phyloP scores from a whole-genome alignment of 2,329 filamentous ascomycete genomes.

The Clarireedia hainanense region DNA sequence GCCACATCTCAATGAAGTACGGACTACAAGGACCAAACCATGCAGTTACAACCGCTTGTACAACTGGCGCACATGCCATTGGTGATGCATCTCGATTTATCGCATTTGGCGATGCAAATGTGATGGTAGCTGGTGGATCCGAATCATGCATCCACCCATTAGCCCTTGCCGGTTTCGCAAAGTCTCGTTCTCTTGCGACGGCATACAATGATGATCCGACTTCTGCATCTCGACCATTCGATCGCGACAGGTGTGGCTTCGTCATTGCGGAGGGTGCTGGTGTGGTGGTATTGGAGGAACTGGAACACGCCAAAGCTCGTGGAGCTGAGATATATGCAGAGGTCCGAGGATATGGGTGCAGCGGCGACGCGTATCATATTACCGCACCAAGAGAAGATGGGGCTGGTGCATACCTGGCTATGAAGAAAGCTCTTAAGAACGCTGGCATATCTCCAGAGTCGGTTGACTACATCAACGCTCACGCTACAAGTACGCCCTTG shows the following conservation, averaged over 20 bases:
- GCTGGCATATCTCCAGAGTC: slow-evolving; percentile 59
- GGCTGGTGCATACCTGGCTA: slow-evolving; percentile 71
- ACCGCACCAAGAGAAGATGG: slow-evolving; percentile 83
- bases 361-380: slow-evolving; percentile 87
- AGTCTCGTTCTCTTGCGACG: slow-evolving; percentile 78
- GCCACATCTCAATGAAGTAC: slow-evolving; percentile 88
- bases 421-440: slow-evolving; percentile 73
- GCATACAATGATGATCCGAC: slow-evolving; percentile 66
- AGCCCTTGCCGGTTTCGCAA: slow-evolving; percentile 83
- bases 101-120: slow-evolving; percentile 79
- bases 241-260: slow-evolving; percentile 71
- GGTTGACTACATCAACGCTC: slow-evolving; percentile 91
- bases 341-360: slow-evolving; percentile 80
- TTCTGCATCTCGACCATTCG: slow-evolving; percentile 78
- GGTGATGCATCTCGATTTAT: slow-evolving; percentile 93
- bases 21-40: slow-evolving; percentile 89
- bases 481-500: slow-evolving; percentile 80
- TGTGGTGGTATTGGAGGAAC: slow-evolving; percentile 79
- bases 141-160: slow-evolving; percentile 95
- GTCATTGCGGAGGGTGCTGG: slow-evolving; percentile 91
- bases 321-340: slow-evolving; percentile 84
- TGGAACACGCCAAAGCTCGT: slow-evolving; percentile 75
- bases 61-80: slow-evolving; percentile 89
- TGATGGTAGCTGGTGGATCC: slow-evolving; percentile 93
- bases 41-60: slow-evolving; percentile 88